These are phyloP conservation scores for Aspergillus baeticus DNA, from an alignment of 495 filamentous ascomycete species.

Conservation along the genomic window DNA sequence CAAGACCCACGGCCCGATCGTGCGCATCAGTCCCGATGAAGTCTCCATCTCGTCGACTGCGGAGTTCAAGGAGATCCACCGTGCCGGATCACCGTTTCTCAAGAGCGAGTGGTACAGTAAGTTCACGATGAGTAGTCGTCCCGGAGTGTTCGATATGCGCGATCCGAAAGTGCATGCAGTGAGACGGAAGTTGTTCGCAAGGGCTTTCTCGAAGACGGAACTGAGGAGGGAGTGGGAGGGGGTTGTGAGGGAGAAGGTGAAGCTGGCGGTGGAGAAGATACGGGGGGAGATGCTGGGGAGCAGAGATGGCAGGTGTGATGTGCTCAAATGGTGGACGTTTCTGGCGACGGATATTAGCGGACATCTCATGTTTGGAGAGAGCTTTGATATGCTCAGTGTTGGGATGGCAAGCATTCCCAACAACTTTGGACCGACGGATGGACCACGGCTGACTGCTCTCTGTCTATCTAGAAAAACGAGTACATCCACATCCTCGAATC, in stretches of 20 bases:
- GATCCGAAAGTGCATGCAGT: conserved; percentile 26
- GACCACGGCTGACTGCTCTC: not conserved
- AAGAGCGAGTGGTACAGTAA: conserved; percentile 15
- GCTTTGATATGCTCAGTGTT: conserved; percentile 43
- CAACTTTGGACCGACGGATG: not conserved
- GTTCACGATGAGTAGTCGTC: conserved; percentile 6
- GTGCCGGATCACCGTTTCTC: conserved; percentile 22
- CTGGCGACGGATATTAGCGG: conserved; percentile 48
- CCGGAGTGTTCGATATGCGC: conserved; percentile 26
- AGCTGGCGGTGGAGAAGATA: conserved; percentile 20
- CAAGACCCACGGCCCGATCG: conserved; percentile 34
- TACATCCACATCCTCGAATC: conserved; percentile 29
- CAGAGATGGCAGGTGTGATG: conserved; percentile 27
- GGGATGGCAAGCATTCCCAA: conserved; percentile 32
- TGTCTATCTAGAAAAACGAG: conserved; percentile 30
- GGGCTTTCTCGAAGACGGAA: conserved; percentile 31
- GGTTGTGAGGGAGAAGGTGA: conserved; percentile 21
- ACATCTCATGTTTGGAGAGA: conserved; percentile 50
- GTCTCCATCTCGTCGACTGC: conserved; percentile 31
- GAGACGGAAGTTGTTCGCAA: conserved; percentile 26
- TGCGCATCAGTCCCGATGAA: conserved; percentile 36
- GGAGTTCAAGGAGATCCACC: conserved; percentile 33
- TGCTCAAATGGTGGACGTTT: conserved; percentile 49
- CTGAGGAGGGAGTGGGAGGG: conserved; percentile 19
- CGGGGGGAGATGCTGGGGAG: not conserved